Base-by-base conservation (phyloP, 345 rosid genomes). In the Acer saccharum region DNA sequence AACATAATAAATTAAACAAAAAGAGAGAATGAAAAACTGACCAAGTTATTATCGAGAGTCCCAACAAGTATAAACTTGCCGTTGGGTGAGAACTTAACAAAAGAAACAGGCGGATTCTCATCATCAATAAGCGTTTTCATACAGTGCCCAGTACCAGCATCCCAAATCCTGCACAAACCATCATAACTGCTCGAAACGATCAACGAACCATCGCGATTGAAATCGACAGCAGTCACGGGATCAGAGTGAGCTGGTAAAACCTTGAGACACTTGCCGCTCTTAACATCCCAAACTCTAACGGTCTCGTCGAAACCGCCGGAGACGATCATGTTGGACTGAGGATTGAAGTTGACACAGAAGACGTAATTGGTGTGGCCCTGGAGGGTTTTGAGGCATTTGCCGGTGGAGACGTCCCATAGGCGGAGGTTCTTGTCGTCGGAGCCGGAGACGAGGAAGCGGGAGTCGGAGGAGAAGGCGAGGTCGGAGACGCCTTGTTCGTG, bases 271-370 rank as follows among this genome's bases (percentile, higher is more conserved):
- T 91, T 94, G 1, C 98, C 98, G 6, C 83, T 83, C 77, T 90
- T 92, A 39, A 94, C 94, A 58, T 96, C 99, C 99, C 99, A 96
- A 41, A 96, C 77, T 76, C 98, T 83, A 71, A 96, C 99, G 23
- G 98, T 93, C 83, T 94, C 99, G 35, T 96, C 98, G 72, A 88
- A 96, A 13, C 97, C 88, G 13, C 99, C 98, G n/a, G 95, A 94
- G 60, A 90, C 99, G 54, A 96, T 88, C 93, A 92, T 88, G 73
- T 90, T 96, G 23, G 97, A 89, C 44, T 92, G 94, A 1, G 97
- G 97, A 75, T 94, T 94, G 88, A 96, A 94, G 75, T 87, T 89
- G 71, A 82, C 97, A 65, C 99, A 94, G 83, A 94, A 90, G 75
- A 81, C 95, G 81, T 87, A 89, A 58, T 91, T 92, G 71, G 95